Percentiles rank a stretch among this genome's conserved stretches.
Conservation (phyloP, 2,329 filamentous ascomycete species). For the Grosmannia huntii region DNA sequence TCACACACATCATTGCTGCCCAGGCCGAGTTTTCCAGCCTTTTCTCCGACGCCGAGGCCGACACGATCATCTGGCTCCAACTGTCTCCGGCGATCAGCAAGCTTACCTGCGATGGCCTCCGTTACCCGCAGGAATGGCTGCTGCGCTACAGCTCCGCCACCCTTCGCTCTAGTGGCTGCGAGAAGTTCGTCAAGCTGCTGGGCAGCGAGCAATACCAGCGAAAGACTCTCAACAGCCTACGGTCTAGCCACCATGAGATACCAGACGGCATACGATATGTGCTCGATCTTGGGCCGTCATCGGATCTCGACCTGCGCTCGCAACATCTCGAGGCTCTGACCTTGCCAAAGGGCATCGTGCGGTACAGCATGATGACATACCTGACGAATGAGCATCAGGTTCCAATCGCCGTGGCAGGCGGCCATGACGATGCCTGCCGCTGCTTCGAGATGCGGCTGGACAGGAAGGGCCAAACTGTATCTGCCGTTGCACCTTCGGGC, state of each 20-base stretch:
- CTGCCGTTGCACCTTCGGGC: no score
- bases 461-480: background rate
- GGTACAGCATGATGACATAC: constrained; percentile 7
- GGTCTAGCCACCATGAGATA: background rate
- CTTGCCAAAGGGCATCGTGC: constrained; percentile 12
- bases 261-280: constrained; percentile 14
- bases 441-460: constrained; percentile 13
- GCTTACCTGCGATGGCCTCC: constrained; percentile 8
- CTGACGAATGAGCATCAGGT: background rate
- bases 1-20: constrained; percentile 8
- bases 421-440: constrained; percentile 28
- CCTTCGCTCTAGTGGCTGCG: constrained; percentile 9
- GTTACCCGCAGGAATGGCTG: constrained; percentile 6
- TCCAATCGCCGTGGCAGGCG: constrained; percentile 18
- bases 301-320: constrained; percentile 6
- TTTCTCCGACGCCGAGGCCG: constrained; percentile 6
- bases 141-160: constrained; percentile 9
- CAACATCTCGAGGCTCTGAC: constrained; percentile 12
- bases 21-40: constrained; percentile 8
- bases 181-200: constrained; percentile 7
- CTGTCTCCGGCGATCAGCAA: background rate
- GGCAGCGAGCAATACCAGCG: constrained; percentile 9
- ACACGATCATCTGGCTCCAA: constrained; percentile 11
- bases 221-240: background rate
- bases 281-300: constrained; percentile 12